Evolutionary conservation across 2,329 filamentous ascomycete species (phyloP).

Genomic region (Colletotrichum tropicicola): DNA sequence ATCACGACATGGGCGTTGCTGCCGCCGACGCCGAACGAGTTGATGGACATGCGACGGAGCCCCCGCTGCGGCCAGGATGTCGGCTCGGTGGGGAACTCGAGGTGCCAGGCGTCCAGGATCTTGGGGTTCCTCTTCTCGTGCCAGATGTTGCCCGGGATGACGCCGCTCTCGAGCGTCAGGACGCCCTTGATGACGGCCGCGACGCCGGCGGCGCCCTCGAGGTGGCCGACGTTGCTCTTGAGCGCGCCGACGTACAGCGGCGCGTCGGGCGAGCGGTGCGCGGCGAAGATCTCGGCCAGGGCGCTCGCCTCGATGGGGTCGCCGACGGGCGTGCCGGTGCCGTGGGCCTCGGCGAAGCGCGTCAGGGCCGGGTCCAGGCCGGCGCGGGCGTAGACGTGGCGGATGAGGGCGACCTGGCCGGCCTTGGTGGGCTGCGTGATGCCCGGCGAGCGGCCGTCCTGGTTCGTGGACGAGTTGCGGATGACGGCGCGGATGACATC

Average conservation of each 20-base stretch:
- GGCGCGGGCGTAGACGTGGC: slow-evolving; percentile 43
- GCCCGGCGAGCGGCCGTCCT: slow-evolving; percentile 52
- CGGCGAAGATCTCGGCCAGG: slow-evolving; percentile 52
- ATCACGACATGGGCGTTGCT: slow-evolving; percentile 37
- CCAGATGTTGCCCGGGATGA: slow-evolving; percentile 42
- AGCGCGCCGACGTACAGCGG: slow-evolving; percentile 36
- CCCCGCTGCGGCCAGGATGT: slow-evolving; percentile 37
- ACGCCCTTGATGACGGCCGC: slow-evolving; percentile 39
- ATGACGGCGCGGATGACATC: slow-evolving; percentile 49
- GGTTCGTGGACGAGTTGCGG: slow-evolving; percentile 45
- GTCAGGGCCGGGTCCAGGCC: slow-evolving; percentile 36
- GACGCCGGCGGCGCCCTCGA: slow-evolving; percentile 33
- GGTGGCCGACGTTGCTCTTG: slow-evolving; percentile 39
- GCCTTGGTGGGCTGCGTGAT: slow-evolving; percentile 44
- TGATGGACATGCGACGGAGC: slow-evolving; percentile 62
- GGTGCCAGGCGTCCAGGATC: slow-evolving; percentile 37
- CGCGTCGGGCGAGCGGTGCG: slow-evolving; percentile 44
- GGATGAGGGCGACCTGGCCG: slow-evolving; percentile 46
- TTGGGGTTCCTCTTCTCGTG: slow-evolving; percentile 40
- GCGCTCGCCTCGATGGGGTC: slow-evolving; percentile 63
- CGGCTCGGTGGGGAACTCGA: slow-evolving; percentile 41
- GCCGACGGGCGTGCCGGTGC: slow-evolving; percentile 64
- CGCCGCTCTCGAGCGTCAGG: slow-evolving; percentile 39
- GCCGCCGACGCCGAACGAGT: slow-evolving; percentile 45
- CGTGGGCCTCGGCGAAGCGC: slow-evolving; percentile 55